Percentiles rank a stretch among this genome's conserved stretches.
Evolutionary conservation across 805 yeast genomes (phyloP).

Genomic region (Yamadazyma philogaea): DNA sequence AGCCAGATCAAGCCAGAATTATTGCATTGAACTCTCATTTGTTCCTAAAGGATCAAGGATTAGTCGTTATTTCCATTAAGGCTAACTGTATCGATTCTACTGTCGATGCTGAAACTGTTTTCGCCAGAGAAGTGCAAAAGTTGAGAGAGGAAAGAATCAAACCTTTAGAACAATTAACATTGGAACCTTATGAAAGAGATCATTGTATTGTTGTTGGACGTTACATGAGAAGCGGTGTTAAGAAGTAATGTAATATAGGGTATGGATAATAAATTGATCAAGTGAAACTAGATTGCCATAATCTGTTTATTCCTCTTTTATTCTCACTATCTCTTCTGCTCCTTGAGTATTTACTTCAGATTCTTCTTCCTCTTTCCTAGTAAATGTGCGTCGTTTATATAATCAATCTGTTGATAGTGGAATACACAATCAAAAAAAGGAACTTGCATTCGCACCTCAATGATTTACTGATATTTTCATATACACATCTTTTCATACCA

Average conservation of each 20-base stretch:
- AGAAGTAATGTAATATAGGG: conserved; percentile 26
- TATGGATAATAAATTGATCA: conserved; percentile 12
- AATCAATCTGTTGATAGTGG: background rate
- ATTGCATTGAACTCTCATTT: conserved; percentile 97
- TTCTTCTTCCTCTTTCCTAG: background rate
- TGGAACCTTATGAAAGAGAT: conserved; percentile 99
- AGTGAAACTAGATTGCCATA: conserved; percentile 2
- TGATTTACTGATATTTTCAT: background rate
- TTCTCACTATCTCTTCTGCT: too few species aligned
- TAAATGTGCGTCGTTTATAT: background rate
- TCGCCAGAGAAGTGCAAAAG: conserved; percentile 98
- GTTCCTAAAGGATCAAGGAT: conserved; percentile 98
- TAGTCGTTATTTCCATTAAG: conserved; percentile 97
- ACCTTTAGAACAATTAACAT: conserved; percentile 96
- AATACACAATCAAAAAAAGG: background rate
- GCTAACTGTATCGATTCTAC: conserved; percentile 99
- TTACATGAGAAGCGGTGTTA: conserved; percentile 86
- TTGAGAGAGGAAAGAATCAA: conserved; percentile 98
- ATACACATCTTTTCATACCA: background rate
- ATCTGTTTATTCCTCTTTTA: too few species aligned
- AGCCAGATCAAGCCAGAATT: conserved; percentile 99
- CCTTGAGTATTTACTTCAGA: too few species aligned
- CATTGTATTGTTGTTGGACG: conserved; percentile 98
- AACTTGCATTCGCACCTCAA: background rate
- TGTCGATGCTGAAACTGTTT: conserved; percentile 98